phyloP scores from a whole-genome alignment of 2,329 filamentous ascomycete species.

The Intubia oerlemansii region DNA sequence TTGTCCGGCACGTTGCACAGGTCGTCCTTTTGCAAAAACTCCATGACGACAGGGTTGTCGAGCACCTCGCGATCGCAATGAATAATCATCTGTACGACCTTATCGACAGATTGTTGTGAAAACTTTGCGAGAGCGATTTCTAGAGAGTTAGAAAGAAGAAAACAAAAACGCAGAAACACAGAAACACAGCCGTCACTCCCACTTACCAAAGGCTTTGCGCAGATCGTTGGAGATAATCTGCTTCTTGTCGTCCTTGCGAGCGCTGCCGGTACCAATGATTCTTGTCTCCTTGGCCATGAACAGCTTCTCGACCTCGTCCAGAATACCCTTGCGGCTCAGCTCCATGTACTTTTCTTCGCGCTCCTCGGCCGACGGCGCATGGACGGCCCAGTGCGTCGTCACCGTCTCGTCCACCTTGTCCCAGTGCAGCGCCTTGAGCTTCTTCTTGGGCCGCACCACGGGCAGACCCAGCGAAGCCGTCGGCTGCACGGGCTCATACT shows the following conservation, averaged over 20 bases:
- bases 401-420: conserved; percentile 90
- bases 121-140: conserved; percentile 87
- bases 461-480: conserved; percentile 40
- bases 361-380: conserved; percentile 66
- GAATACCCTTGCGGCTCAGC: conserved; percentile 78
- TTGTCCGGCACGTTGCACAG: conserved; percentile 86
- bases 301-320: conserved; percentile 92
- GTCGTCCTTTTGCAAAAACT: conserved; percentile 84
- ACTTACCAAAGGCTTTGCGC: conserved; percentile 58
- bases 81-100: conserved; percentile 80
- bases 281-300: conserved; percentile 97
- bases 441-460: conserved; percentile 87
- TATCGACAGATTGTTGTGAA: conserved; percentile 64
- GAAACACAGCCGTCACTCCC: conserved; percentile 14
- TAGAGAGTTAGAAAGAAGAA: conserved; percentile 13
- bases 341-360: conserved; percentile 94
- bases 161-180: conserved; percentile 16
- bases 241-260: conserved; percentile 88
- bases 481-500: conserved; percentile 26
- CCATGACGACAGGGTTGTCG: conserved; percentile 84
- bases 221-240: conserved; percentile 85
- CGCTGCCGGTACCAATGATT: conserved; percentile 46
- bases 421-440: conserved; percentile 98
- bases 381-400: conserved; percentile 79
- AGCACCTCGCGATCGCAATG: conserved; percentile 81